Conservation (phyloP, 257 asterid species). For the Cynanchum wilfordii region DNA sequence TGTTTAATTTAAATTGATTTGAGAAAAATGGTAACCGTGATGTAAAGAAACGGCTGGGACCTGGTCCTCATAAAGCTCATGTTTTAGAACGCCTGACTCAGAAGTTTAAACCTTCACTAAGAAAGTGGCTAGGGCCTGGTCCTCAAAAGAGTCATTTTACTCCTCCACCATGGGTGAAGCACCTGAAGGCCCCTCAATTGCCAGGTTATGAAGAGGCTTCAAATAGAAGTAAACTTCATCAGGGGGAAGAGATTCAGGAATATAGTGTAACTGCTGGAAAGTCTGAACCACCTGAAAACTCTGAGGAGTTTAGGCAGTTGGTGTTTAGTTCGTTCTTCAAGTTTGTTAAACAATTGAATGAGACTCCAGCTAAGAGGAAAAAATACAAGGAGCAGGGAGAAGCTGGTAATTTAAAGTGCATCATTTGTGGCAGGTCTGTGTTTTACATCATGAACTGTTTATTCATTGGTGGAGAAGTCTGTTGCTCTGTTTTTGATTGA, state of each 20-base stretch:
- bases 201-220: slow-evolving; percentile 27
- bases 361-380: slow-evolving; percentile 45
- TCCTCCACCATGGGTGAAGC: slow-evolving; percentile 59
- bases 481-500: slow-evolving; percentile 8
- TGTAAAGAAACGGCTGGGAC: slow-evolving; percentile 62
- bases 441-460: slow-evolving; percentile 28
- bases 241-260: slow-evolving; percentile 29
- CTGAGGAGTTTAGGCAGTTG: slow-evolving; percentile 66
- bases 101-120: slow-evolving; percentile 40
- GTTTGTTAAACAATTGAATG: slow-evolving; percentile 55
- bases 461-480: slow-evolving; percentile 2
- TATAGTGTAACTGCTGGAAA: slow-evolving; percentile 30
- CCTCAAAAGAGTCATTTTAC: slow-evolving; percentile 27
- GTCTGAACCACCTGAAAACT: slow-evolving; percentile 57
- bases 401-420: slow-evolving; percentile 61
- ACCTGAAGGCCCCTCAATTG: slow-evolving; percentile 17
- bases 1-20: too few relatives aligned
- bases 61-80: slow-evolving; percentile 39
- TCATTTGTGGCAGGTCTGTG: slow-evolving; percentile 73
- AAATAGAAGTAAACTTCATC: slow-evolving; percentile 27
- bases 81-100: slow-evolving; percentile 35
- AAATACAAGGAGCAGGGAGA: slow-evolving; percentile 43
- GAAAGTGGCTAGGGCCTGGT: slow-evolving; percentile 51
- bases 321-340: slow-evolving; percentile 53
- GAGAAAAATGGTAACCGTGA: too few relatives aligned